Evolutionary conservation across 2,329 filamentous ascomycete genomes (phyloP), one percentile per base, ranked within the genome.

Genomic region (Trichoderma endophyticum): DNA sequence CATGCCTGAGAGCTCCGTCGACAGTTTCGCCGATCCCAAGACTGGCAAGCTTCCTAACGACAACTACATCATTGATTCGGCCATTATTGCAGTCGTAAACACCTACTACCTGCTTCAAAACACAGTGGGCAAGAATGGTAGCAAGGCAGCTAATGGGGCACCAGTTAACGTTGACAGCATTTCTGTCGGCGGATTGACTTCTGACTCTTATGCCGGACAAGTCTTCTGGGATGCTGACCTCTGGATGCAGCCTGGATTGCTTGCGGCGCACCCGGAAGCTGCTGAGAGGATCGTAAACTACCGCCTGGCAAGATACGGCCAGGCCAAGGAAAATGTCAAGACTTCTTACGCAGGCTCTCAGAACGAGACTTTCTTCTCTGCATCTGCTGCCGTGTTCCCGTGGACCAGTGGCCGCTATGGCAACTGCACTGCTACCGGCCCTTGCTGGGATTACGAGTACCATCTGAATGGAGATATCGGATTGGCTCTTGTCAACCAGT

Each of bases 371-470:
- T 81, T 80, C 8, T 91, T 90, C 76, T 87, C 86, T 1, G 79
- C 83, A 1, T 75, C 79, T 66, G 81, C 73, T 6, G 75, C 75
- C 21, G 85, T 89, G 1, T 93, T 87, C 76, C 86, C 90, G 1
- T 93, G 91, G 91, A 92, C 90, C 0, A 90, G 87, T 75, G 90
- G 87, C 8, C 83, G 90, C 2, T 89, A 84, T 75, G 91, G 90
- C 4, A 92, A 92, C 76, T 92, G 90, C 75, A 77, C 91, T 0
- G 86, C 83, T 3, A 87, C 86, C 3, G 87, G 86, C 1, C 84
- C 87, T 6, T 92, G 91, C 79, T 91, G 89, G 77, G 90, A 92
- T 78, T 92, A 92, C 75, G 85, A 93, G 77, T 93, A 92, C 74
- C 90, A 92, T 76, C 75, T 92, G 59, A 92, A 92, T 75, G 90